These are phyloP conservation scores for Apiotrichum veenhuisii DNA, from an alignment of 1,284 basidiomycete species.

Conservation along the genomic window DNA sequence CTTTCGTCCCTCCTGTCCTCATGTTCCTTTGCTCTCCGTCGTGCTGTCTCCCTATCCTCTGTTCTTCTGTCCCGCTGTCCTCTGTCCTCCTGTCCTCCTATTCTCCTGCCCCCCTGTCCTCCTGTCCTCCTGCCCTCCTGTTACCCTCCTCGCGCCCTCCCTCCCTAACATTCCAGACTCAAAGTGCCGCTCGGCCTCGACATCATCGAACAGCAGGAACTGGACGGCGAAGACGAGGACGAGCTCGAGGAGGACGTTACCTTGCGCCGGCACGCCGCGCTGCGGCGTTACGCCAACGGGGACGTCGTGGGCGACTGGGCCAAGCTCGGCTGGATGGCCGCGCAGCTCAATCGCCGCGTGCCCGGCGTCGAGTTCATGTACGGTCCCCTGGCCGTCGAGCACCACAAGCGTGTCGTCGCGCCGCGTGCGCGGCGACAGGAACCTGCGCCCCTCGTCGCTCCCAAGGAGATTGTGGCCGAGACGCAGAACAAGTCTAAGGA, in stretches of 20 bases:
- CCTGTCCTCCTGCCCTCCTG: background rate
- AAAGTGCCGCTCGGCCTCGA: slow-evolving; percentile 34
- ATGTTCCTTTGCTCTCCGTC: too few relatives aligned
- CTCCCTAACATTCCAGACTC: slow-evolving; percentile 32
- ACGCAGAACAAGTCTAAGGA: slow-evolving; percentile 22
- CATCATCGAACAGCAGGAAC: slow-evolving; percentile 20
- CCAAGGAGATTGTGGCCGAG: slow-evolving; percentile 19
- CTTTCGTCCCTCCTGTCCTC: too few relatives aligned
- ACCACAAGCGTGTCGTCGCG: slow-evolving; percentile 10
- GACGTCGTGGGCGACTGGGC: slow-evolving; percentile 41
- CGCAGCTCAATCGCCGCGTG: slow-evolving; percentile 39
- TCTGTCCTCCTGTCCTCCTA: too few relatives aligned
- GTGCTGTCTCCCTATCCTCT: too few relatives aligned
- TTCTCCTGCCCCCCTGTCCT: too few relatives aligned
- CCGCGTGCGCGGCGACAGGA: slow-evolving; percentile 3
- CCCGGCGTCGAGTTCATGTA: slow-evolving; percentile 51
- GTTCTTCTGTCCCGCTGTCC: too few relatives aligned
- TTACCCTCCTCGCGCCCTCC: too few relatives aligned
- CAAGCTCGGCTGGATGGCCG: slow-evolving; percentile 49
- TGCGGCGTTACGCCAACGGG: background rate
- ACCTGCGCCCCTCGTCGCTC: slow-evolving; percentile 3
- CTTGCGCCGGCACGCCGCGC: background rate
- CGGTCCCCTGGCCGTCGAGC: slow-evolving; percentile 33
- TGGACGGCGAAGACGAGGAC: slow-evolving; percentile 31
- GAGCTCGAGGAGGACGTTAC: slow-evolving; percentile 21